Conservation (phyloP, 164 flowering plant species). For the Santalum album region DNA sequence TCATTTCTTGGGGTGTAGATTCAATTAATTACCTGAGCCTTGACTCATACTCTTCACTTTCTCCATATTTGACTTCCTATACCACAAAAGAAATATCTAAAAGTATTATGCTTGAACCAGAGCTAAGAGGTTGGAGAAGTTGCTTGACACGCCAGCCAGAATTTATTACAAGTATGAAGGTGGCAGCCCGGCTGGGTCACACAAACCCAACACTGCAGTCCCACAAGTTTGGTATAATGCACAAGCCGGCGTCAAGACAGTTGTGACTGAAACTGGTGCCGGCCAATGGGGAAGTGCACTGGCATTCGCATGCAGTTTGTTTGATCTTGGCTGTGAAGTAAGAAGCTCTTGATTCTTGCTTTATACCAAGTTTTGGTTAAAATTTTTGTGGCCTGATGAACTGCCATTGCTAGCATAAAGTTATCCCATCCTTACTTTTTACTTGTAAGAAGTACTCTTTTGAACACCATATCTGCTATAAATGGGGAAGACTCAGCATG, state of each 20-base stretch:
- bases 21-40: too few species aligned
- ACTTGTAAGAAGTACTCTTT: too few species aligned
- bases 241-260: conserved; percentile 65
- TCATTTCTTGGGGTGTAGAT: too few species aligned
- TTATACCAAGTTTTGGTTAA: too few species aligned
- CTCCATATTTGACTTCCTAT: neutral
- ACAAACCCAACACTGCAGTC: conserved; percentile 91
- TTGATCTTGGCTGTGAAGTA: conserved; percentile 77
- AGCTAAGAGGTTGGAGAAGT: conserved; percentile 91
- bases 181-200: conserved; percentile 93
- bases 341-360: neutral
- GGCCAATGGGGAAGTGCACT: conserved; percentile 97
- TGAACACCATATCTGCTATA: too few species aligned
- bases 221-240: conserved; percentile 96
- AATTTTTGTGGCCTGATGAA: too few species aligned
- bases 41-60: too few species aligned
- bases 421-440: too few species aligned
- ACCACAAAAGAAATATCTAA: conserved; percentile 1
- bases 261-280: conserved; percentile 97
- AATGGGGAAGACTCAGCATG: too few species aligned
- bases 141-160: conserved; percentile 86
- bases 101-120: conserved; percentile 25
- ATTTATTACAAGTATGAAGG: conserved; percentile 98
- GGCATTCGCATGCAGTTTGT: conserved; percentile 81
- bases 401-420: too few species aligned